phyloP scores from a whole-genome alignment of 2,329 filamentous ascomycete species.

The Paracoccidioides lutzii region DNA sequence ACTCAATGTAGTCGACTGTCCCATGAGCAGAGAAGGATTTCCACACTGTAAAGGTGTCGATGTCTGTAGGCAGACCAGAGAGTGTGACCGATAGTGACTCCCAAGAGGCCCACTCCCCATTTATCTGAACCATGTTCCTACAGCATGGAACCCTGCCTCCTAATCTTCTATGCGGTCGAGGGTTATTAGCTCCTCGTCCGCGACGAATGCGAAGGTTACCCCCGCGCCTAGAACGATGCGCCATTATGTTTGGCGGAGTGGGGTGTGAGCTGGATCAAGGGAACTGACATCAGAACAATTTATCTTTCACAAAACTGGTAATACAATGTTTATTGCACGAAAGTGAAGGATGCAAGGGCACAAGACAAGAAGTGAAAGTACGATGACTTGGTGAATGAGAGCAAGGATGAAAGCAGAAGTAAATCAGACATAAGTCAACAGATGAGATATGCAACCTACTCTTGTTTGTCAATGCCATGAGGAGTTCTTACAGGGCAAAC shows the following conservation, averaged over 20 bases:
- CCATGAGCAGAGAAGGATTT: conserved; percentile 42
- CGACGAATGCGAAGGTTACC: background rate
- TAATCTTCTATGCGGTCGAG: background rate
- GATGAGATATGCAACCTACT: background rate
- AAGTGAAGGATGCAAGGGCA: background rate
- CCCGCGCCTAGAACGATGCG: background rate
- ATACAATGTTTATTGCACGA: background rate
- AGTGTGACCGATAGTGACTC: conserved; percentile 28
- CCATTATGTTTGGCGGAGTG: background rate
- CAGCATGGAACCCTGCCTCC: background rate
- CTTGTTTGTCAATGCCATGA: background rate
- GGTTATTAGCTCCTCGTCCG: too few species aligned
- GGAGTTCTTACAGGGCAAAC: background rate
- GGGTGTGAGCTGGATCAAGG: background rate
- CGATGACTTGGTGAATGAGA: background rate
- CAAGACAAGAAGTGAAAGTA: background rate
- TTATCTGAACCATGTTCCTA: conserved; percentile 2
- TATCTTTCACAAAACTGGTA: background rate
- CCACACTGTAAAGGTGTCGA: conserved; percentile 35
- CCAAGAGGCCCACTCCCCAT: conserved; percentile 27
- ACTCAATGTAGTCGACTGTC: conserved; percentile 43
- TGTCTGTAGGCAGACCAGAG: conserved; percentile 21
- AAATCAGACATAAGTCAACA: background rate
- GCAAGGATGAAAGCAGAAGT: too few species aligned
- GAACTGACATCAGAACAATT: background rate